Percentiles rank a stretch among this genome's conserved stretches.
Conservation (phyloP, 2,329 filamentous ascomycete genomes). For the Akanthomyces muscarius region DNA sequence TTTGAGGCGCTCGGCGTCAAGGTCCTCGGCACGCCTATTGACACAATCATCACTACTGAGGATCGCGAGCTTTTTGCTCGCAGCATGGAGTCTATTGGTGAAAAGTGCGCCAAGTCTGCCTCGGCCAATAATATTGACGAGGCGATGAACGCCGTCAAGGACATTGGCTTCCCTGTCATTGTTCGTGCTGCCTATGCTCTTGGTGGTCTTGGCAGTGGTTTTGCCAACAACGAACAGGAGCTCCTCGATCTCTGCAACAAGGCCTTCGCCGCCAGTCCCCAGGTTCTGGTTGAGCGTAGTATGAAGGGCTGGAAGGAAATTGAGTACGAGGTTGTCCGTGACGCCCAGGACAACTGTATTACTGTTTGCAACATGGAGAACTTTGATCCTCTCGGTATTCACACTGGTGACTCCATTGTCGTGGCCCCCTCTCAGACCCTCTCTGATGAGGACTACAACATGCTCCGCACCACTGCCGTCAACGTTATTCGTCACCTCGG, state of each 20-base stretch:
- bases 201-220: conserved; percentile 91
- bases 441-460: conserved; percentile 97
- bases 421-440: conserved; percentile 96
- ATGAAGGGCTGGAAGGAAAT: conserved; percentile 99
- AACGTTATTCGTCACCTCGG: conserved; percentile 96
- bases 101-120: conserved; percentile 96
- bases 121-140: conserved; percentile 87
- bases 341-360: conserved; percentile 95
- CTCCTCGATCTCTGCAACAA: conserved; percentile 87
- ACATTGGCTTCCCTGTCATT: conserved; percentile 95
- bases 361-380: conserved; percentile 99
- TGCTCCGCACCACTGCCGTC: conserved; percentile 94
- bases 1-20: conserved; percentile 89
- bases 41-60: conserved; percentile 97
- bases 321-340: conserved; percentile 96
- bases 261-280: conserved; percentile 90
- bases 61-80: conserved; percentile 95
- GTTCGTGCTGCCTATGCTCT: conserved; percentile 94
- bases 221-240: conserved; percentile 82
- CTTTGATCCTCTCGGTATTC: conserved; percentile 96
- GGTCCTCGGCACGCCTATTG: conserved; percentile 92
- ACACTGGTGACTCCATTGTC: conserved; percentile 97
- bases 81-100: conserved; percentile 96
- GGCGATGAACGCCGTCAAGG: conserved; percentile 80
- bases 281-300: conserved; percentile 93